Evolutionary conservation across 2,329 filamentous ascomycete species (phyloP), one percentile per base, ranked within the genome.

Genomic region (Pestalotiopsis sp.): DNA sequence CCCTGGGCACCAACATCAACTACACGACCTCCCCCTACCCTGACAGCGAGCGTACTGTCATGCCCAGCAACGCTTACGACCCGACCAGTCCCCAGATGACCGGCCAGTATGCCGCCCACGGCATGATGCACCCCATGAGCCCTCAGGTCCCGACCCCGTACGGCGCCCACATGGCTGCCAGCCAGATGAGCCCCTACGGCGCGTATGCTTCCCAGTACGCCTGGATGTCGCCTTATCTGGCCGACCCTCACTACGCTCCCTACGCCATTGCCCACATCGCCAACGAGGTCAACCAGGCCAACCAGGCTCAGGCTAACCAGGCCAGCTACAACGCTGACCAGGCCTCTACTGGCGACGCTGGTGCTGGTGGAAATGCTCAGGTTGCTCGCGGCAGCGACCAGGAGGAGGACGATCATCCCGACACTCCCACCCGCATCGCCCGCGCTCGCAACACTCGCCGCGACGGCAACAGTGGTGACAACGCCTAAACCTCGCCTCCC

Each of bases 161-260:
- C 31, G 7, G 25, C 12, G 40, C 17, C 2, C 20, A 25, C 12
- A 59, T 0, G 73, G 70, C 66, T 65, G 68, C 23, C 49, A 70
- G 5, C 20, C 14, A 41, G 36, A 38, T 45, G 38, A 66, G 23
- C 11, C 52, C 63, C 6, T 66, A 62, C 45, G 41, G 69, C 12
- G 74, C 73, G 60, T 75, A 73, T 49, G 66, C 67, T 17, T 60
- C 69, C 2, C 67, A 70, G 2, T 69, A 67, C 23, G 66, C 70
- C 9, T 78, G 76, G 76, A 66, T 70, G 17, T 74, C 75, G 0
- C 76, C 76, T 1, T 78, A 76, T 52, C 68, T 78, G 31, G 71
- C 74, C 27, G 76, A 77, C 40, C 73, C 73, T 13, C 68, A 69
- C 27, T 60, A 68, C n/a, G 68, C 68, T 12, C 13, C 65, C 14